These are phyloP conservation scores for Backusella mclennaniae DNA, from an alignment of 192 early-diverging fungal genomes.

Conservation along the genomic window DNA sequence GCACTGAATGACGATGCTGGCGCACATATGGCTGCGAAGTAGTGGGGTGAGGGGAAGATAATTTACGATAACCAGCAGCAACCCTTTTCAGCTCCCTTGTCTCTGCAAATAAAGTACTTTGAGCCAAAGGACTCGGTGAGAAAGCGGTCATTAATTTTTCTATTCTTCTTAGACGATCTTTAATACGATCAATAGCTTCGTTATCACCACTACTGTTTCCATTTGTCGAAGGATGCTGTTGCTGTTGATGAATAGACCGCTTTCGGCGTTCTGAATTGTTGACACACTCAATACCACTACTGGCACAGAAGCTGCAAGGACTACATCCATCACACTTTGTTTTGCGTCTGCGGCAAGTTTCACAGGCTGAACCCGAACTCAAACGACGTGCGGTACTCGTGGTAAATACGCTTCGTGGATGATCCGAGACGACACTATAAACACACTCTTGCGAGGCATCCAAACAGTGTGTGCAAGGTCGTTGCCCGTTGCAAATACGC, in stretches of 20 bases:
- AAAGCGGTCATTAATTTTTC: slow-evolving; percentile 35
- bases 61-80: slow-evolving; percentile 6
- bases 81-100: neutral
- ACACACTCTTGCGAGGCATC: slow-evolving; percentile 22
- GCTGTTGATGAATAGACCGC: slow-evolving; percentile 11
- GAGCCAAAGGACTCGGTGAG: slow-evolving; percentile 21
- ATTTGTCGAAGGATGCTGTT: neutral
- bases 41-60: slow-evolving; percentile 4
- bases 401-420: slow-evolving; percentile 33
- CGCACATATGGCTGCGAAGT: neutral
- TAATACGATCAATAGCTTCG: slow-evolving; percentile 36
- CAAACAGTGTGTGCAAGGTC: slow-evolving; percentile 28
- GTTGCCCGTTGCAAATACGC: slow-evolving; percentile 28
- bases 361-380: slow-evolving; percentile 38
- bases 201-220: slow-evolving; percentile 12
- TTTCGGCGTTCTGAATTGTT: slow-evolving; percentile 37
- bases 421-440: slow-evolving; percentile 31
- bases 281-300: slow-evolving; percentile 34
- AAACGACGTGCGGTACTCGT: slow-evolving; percentile 31
- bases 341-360: slow-evolving; percentile 39
- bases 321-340: slow-evolving; percentile 43
- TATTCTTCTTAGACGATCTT: slow-evolving; percentile 33
- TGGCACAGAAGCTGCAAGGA: slow-evolving; percentile 37
- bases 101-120: slow-evolving; percentile 8
- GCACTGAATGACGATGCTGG: slow-evolving; percentile 27